A percentile compares a stretch with the other conserved stretches of the same genome.
Conservation (phyloP, 2,329 filamentous ascomycete species). For the Tolypocladium endophyticum region DNA sequence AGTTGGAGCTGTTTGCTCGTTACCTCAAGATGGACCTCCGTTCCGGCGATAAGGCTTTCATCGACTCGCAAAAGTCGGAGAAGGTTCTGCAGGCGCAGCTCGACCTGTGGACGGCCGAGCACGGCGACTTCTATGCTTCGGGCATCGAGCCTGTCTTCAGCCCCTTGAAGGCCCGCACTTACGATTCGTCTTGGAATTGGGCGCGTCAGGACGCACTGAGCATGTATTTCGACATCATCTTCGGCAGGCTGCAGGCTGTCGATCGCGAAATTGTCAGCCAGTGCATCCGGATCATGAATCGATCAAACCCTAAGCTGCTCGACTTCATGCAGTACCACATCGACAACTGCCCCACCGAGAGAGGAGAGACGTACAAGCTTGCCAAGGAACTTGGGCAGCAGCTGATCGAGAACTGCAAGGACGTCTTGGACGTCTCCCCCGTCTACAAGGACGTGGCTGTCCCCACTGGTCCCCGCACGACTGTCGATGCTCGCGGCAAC, state of each 20-base stretch:
- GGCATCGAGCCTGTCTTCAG: constrained; percentile 94
- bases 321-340: constrained; percentile 99
- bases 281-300: constrained; percentile 99
- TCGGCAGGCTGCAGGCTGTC: constrained; percentile 82
- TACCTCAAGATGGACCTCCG: constrained; percentile 97
- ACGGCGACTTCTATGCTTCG: constrained; percentile 90
- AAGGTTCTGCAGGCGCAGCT: constrained; percentile 84
- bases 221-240: constrained; percentile 99
- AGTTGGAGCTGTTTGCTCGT: constrained; percentile 85
- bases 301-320: constrained; percentile 86
- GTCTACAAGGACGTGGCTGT: constrained; percentile 94
- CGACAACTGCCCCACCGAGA: constrained; percentile 93
- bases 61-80: constrained; percentile 75
- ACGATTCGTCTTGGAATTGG: constrained; percentile 99
- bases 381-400: constrained; percentile 88
- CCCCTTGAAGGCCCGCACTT: constrained; percentile 84
- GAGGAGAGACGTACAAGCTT: constrained; percentile 95
- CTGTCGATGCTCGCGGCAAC: constrained; percentile 85
- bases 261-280: constrained; percentile 97
- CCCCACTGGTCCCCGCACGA: constrained; percentile 85
- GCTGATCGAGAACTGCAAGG: constrained; percentile 95
- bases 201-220: constrained; percentile 90
- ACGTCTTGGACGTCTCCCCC: constrained; percentile 72
- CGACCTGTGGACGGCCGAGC: constrained; percentile 89
- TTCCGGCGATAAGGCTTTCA: constrained; percentile 88